Evolutionary conservation across 2,329 filamentous ascomycete species (phyloP).

Genomic region (Xylaria polymorpha): DNA sequence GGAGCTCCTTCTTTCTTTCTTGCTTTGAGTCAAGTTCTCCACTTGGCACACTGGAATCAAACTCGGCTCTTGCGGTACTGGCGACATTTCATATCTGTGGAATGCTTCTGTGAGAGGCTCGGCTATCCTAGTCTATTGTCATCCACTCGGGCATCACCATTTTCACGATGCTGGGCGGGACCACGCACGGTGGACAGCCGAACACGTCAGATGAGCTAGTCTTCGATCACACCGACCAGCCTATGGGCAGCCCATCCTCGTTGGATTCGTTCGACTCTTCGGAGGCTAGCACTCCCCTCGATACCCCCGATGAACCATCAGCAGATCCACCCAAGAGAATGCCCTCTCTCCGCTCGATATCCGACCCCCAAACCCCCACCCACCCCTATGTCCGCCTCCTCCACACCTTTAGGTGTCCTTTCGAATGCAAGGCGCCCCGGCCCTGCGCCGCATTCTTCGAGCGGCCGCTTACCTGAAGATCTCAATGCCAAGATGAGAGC

Average conservation of each 20-base stretch:
- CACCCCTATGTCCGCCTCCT: slow-evolving; percentile 77
- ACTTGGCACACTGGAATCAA: neutral
- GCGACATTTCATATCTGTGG: slow-evolving; percentile 19
- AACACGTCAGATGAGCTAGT: slow-evolving; percentile 55
- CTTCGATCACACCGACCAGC: slow-evolving; percentile 47
- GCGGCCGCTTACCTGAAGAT: slow-evolving; percentile 56
- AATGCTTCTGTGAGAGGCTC: slow-evolving; percentile 29
- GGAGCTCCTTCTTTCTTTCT: neutral
- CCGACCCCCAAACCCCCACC: slow-evolving; percentile 64
- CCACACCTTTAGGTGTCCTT: slow-evolving; percentile 83
- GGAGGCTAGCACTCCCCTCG: slow-evolving; percentile 61
- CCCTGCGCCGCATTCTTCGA: slow-evolving; percentile 55
- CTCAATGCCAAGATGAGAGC: slow-evolving; percentile 61
- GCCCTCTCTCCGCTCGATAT: slow-evolving; percentile 69
- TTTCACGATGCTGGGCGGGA: slow-evolving; percentile 29
- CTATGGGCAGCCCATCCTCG: slow-evolving; percentile 57
- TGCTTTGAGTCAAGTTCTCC: neutral
- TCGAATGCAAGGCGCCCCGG: slow-evolving; percentile 70
- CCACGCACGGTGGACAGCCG: slow-evolving; percentile 24
- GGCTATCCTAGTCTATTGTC: neutral
- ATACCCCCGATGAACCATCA: slow-evolving; percentile 51
- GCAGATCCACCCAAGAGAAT: slow-evolving; percentile 61
- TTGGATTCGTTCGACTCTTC: slow-evolving; percentile 59
- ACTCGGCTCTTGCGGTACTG: neutral
- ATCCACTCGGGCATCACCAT: neutral